These are phyloP conservation scores for Trichoderma pleuroti DNA, from an alignment of 2,329 filamentous ascomycete genomes.

Conservation along the genomic window DNA sequence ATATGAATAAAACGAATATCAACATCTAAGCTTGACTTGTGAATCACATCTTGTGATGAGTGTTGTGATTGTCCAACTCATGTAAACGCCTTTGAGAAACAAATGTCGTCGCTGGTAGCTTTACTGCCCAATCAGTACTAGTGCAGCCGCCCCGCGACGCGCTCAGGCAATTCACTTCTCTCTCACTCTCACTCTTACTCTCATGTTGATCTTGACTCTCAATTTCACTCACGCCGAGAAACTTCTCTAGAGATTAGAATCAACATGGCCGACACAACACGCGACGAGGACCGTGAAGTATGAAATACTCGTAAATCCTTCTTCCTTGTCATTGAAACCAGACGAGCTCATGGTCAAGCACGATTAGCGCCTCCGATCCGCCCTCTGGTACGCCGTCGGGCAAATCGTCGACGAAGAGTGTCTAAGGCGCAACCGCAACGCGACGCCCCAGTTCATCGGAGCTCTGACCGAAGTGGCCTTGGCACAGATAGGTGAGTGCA, in stretches of 20 bases:
- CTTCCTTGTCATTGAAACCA: background rate
- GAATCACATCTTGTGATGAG: background rate
- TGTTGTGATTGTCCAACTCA: background rate
- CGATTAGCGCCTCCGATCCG: constrained; percentile 77
- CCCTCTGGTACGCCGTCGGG: constrained; percentile 79
- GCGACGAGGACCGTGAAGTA: constrained; percentile 38
- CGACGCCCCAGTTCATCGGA: constrained; percentile 87
- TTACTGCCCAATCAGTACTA: background rate
- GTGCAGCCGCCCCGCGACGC: background rate
- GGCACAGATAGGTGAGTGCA: constrained; percentile 68
- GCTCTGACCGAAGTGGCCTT: constrained; percentile 83
- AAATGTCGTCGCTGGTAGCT: background rate
- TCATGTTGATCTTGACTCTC: background rate
- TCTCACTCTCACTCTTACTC: background rate
- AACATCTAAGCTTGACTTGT: background rate
- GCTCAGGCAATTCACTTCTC: background rate
- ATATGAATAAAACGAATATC: background rate
- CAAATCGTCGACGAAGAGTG: constrained; percentile 87
- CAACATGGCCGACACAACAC: constrained; percentile 34
- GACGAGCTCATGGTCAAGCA: background rate
- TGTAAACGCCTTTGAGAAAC: background rate
- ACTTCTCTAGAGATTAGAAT: background rate
- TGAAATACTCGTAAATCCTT: background rate
- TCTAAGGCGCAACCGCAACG: constrained; percentile 61
- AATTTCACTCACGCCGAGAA: background rate